Evolutionary conservation across 208 protist genomes (phyloP), one percentile per base, ranked within the genome.

Genomic region (Crithidia sp.): DNA sequence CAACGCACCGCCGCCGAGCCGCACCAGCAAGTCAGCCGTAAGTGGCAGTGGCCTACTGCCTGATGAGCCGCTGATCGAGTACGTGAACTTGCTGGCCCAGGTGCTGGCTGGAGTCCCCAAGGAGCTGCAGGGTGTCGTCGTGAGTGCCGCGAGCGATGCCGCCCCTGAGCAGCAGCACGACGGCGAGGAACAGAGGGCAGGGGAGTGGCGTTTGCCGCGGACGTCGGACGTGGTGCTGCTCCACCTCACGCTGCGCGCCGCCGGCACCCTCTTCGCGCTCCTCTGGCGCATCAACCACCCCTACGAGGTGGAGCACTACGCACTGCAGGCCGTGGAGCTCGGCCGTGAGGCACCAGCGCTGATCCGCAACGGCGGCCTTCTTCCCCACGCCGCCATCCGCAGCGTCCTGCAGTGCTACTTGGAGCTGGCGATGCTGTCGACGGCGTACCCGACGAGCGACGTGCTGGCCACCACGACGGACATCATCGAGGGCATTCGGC

Each of bases 371-470:
- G 70, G 68, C 16, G 84, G 85, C 8, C 82, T 94, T 40, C 71
- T 93, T 40, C 92, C 92, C 3, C 92, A 96, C 74, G 79, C 85
- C 0, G 86, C 87, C 8, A 76, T 96, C 14, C 92, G 89, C 44
- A 90, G 88, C 14, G 84, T 84, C 14, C 82, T 96, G n/a, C 92
- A 94, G 82, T 87, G 81, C 54, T 94, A 88, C 67, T 36, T 93
- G 5, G 79, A 88, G 64, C 79, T 96, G 19, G 82, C 85, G 6
- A 76, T 93, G 17, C 64, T 73, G 36, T 73, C 76, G 7, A 40
- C 69, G 5, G 61, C 63, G 37, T 83, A 86, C 71, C 62, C 79
- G 36, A 55, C 71, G 16, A 19, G 56, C 2, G 57, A 79, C 16
- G 52, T 94, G 14, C 82, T 84, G 12, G 52, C 61, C 4, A 82